Evolutionary conservation across 106 monocot genomes (phyloP).

Genomic region (Chionographis japonica): DNA sequence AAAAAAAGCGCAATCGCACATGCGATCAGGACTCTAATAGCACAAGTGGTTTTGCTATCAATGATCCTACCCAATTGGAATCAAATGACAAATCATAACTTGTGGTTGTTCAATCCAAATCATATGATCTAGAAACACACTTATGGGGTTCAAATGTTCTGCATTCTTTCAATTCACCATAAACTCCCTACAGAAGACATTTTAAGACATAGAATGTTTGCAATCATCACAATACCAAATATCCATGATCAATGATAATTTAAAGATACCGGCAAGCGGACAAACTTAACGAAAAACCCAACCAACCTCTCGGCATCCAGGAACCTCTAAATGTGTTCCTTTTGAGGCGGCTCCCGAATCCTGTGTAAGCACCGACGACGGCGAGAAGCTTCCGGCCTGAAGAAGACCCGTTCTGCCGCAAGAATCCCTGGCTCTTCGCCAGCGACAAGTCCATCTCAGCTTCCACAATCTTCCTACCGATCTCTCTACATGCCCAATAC

Average conservation of each 20-base stretch:
- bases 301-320: conserved; percentile 93
- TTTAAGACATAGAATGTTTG: no score
- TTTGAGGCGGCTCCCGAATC: conserved; percentile 83
- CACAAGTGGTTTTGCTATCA: no score
- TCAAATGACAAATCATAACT: no score
- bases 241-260: not conserved
- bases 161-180: no score
- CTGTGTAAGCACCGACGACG: conserved; percentile 91
- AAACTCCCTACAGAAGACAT: no score
- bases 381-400: conserved; percentile 61
- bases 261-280: not conserved
- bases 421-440: conserved; percentile 86
- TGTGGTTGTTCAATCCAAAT: no score
- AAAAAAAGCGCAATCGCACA: no score
- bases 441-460: conserved; percentile 92
- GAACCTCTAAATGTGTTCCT: conserved; percentile 80
- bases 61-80: no score
- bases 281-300: not conserved
- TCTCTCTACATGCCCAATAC: conserved; percentile 34
- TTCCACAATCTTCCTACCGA: conserved; percentile 80
- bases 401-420: conserved; percentile 43
- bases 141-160: no score
- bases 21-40: no score
- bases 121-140: no score
- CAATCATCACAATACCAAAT: no score